These are phyloP conservation scores for Lichtheimia hyalospora DNA, from an alignment of 371 early-diverging fungal species.

Conservation along the genomic window DNA sequence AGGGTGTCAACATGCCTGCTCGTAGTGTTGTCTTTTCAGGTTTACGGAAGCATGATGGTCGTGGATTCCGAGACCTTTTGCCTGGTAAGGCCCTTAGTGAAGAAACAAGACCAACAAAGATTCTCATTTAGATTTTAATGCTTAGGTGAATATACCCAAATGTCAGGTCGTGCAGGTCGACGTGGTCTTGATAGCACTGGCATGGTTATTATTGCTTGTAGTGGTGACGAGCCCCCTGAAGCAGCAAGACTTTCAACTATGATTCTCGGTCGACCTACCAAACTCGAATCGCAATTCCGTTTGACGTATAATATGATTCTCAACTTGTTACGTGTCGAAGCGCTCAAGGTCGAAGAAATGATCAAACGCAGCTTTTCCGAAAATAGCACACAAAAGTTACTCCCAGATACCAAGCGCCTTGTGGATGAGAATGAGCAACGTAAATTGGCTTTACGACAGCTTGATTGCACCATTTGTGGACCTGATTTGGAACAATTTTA, in stretches of 20 bases:
- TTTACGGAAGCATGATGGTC: conserved; percentile 93
- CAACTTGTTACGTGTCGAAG: conserved; percentile 96
- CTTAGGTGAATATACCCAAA: conserved; percentile 97
- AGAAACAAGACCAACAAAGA: neutral
- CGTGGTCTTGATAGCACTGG: conserved; percentile 97
- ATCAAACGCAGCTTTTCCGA: conserved; percentile 98
- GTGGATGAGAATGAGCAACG: conserved; percentile 61
- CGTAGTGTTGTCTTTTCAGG: conserved; percentile 93
- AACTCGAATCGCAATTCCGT: conserved; percentile 95
- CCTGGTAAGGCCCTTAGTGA: conserved; percentile 50
- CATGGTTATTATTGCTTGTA: conserved; percentile 87
- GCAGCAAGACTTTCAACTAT: conserved; percentile 65
- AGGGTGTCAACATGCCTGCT: conserved; percentile 99
- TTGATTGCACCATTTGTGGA: conserved; percentile 86
- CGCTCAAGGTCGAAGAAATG: conserved; percentile 97
- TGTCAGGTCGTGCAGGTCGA: conserved; percentile 99
- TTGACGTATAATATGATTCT: conserved; percentile 99
- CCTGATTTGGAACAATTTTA: conserved; percentile 76
- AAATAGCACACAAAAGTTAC: conserved; percentile 74
- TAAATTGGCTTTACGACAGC: conserved; percentile 57
- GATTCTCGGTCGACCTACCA: conserved; percentile 88
- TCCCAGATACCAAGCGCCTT: conserved; percentile 73
- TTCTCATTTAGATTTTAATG: neutral
- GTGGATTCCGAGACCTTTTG: conserved; percentile 78
- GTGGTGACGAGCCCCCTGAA: conserved; percentile 69